Evolutionary conservation across 2,329 filamentous ascomycete species (phyloP).

Genomic region (Venturia pyrina): DNA sequence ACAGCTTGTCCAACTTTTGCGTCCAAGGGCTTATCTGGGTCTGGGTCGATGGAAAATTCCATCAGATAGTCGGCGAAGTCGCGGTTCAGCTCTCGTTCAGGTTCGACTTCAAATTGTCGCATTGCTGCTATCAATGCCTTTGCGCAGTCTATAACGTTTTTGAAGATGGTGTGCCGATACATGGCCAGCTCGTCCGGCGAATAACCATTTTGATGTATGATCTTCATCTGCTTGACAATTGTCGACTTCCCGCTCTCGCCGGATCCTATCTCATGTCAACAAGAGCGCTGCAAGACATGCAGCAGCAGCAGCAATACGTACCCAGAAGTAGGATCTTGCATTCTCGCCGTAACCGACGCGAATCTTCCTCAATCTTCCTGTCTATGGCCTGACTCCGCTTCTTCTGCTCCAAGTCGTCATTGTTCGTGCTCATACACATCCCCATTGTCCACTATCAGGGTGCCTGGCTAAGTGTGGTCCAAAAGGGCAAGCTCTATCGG

Average conservation of each 20-base stretch:
- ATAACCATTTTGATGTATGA: slow-evolving; percentile 97
- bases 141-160: slow-evolving; percentile 94
- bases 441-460: neutral
- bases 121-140: slow-evolving; percentile 88
- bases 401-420: slow-evolving; percentile 83
- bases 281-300: neutral
- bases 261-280: slow-evolving; percentile 53
- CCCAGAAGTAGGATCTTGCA: slow-evolving; percentile 97
- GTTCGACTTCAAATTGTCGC: slow-evolving; percentile 80
- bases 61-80: slow-evolving; percentile 70
- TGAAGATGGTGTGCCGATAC: slow-evolving; percentile 94
- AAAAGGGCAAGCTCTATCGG: neutral
- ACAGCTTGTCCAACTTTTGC: slow-evolving; percentile 72
- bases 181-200: slow-evolving; percentile 86
- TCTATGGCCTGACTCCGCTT: slow-evolving; percentile 96
- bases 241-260: slow-evolving; percentile 98
- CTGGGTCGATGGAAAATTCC: slow-evolving; percentile 82
- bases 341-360: slow-evolving; percentile 83
- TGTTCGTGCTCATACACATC: slow-evolving; percentile 92
- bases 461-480: neutral
- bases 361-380: slow-evolving; percentile 86
- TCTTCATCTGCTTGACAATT: slow-evolving; percentile 99
- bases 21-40: slow-evolving; percentile 78
- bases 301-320: slow-evolving; percentile 39
- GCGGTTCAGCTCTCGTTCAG: slow-evolving; percentile 59